Conservation (phyloP, 2,329 filamentous ascomycete genomes). For the Fusarium verrucosum region DNA sequence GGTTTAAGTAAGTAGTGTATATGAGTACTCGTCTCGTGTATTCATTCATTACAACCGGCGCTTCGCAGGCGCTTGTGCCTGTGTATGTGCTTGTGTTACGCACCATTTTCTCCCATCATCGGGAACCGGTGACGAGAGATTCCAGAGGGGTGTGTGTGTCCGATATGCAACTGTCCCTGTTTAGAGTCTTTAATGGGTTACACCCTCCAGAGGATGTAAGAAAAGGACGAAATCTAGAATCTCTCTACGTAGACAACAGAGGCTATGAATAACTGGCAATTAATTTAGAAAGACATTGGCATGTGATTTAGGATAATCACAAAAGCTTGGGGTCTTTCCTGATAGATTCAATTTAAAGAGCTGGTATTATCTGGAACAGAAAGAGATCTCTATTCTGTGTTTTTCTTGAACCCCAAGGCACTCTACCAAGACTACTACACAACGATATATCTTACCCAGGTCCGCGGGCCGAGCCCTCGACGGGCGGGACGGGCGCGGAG, state of each 20-base stretch:
- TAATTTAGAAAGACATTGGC: too few species aligned
- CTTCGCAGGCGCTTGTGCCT: constrained; percentile 22
- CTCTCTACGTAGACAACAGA: too few species aligned
- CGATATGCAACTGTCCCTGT: constrained; percentile 10
- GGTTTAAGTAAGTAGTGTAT: constrained; percentile 25
- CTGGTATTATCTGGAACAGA: neutral
- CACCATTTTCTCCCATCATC: constrained; percentile 10
- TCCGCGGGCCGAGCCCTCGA: constrained; percentile 28
- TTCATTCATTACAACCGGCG: neutral
- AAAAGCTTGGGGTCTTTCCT: too few species aligned
- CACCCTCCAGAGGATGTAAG: neutral
- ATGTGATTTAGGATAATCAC: too few species aligned
- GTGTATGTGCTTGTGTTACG: constrained; percentile 16
- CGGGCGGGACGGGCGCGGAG: constrained; percentile 17
- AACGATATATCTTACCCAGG: constrained; percentile 18
- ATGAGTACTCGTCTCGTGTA: neutral
- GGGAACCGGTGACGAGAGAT: constrained; percentile 26
- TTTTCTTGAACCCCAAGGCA: neutral
- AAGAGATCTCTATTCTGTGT: neutral
- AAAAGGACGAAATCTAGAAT: neutral
- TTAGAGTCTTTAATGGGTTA: constrained; percentile 4
- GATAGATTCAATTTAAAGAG: too few species aligned
- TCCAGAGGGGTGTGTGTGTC: neutral
- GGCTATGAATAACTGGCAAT: too few species aligned
- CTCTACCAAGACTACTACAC: neutral